Evolutionary conservation across 129 eudicot genomes (phyloP).

Genomic region (Flaveria trinervia): DNA sequence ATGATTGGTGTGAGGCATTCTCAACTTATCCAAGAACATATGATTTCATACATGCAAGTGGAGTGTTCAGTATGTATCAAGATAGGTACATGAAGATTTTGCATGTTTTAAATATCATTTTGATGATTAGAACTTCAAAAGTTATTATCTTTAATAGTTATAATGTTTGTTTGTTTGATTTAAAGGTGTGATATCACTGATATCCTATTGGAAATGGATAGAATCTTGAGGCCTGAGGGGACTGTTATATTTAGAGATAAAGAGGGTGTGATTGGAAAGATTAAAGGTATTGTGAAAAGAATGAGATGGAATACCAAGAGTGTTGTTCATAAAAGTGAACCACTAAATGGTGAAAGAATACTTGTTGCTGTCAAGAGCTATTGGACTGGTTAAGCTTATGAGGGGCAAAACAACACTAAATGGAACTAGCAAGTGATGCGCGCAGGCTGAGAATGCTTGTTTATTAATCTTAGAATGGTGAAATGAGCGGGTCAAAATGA

Average conservation of each 20-base stretch:
- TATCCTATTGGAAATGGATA: conserved; percentile 85
- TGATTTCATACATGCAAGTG: conserved; percentile 81
- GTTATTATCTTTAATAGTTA: background rate
- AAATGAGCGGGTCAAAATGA: background rate
- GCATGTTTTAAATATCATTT: background rate
- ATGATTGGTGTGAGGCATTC: conserved; percentile 91
- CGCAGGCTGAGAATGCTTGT: background rate
- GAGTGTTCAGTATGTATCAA: conserved; percentile 73
- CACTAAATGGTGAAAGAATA: conserved; percentile 60
- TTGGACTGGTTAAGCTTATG: conserved; percentile 57
- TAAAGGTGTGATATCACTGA: conserved; percentile 75
- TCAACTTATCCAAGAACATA: conserved; percentile 91
- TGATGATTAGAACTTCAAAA: background rate
- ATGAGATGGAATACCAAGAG: conserved; percentile 80
- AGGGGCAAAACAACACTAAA: conserved; percentile 5
- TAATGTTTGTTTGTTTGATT: conserved; percentile 25
- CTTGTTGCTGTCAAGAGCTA: conserved; percentile 69
- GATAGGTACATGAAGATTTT: conserved; percentile 51
- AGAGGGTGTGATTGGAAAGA: conserved; percentile 65
- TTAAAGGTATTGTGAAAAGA: conserved; percentile 54
- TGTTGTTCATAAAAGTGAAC: conserved; percentile 72
- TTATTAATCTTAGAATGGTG: background rate
- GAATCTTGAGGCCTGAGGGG: conserved; percentile 89
- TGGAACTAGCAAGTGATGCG: background rate
- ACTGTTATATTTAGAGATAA: conserved; percentile 72